A percentile compares a stretch with the other conserved stretches of the same genome.
phyloP scores from a whole-genome alignment of 495 filamentous ascomycete genomes.

The Podospora pseudopauciseta region DNA sequence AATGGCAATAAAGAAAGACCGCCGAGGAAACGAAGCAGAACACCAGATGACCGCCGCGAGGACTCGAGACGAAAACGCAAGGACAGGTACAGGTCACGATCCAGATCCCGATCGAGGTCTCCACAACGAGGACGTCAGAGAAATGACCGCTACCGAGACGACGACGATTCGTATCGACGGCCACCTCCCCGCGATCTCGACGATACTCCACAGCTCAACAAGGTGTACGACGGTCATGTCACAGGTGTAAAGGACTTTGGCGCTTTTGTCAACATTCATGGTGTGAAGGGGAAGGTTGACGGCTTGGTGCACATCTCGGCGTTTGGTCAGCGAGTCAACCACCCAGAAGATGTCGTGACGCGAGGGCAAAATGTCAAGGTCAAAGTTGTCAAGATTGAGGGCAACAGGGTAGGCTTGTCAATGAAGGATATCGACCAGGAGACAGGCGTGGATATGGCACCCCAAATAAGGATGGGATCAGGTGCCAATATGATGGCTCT shows the following conservation, averaged over 20 bases:
- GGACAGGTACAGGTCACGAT: conserved; percentile 48
- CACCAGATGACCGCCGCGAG: conserved; percentile 57
- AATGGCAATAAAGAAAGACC: conserved; percentile 34
- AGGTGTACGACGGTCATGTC: conserved; percentile 84
- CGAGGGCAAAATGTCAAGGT: conserved; percentile 84
- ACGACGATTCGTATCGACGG: conserved; percentile 64
- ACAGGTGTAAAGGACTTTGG: conserved; percentile 95
- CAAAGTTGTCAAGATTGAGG: conserved; percentile 85
- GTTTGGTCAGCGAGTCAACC: conserved; percentile 86
- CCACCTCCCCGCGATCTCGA: conserved; percentile 76
- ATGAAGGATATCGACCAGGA: conserved; percentile 98
- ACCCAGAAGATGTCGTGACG: conserved; percentile 82
- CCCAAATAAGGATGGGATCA: conserved; percentile 77
- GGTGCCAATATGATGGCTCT: conserved; percentile 88
- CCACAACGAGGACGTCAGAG: conserved; percentile 46
- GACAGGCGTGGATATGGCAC: conserved; percentile 79
- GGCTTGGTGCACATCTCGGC: conserved; percentile 95
- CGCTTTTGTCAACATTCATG: conserved; percentile 87
- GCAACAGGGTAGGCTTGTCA: conserved; percentile 74
- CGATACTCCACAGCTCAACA: conserved; percentile 74
- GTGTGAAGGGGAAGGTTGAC: conserved; percentile 83
- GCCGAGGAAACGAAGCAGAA: conserved; percentile 67
- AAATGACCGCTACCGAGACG: conserved; percentile 54
- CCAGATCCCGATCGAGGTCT: conserved; percentile 57
- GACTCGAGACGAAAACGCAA: conserved; percentile 46